phyloP scores from a whole-genome alignment of 768 basidiomycete species.

The Trametes maxima region DNA sequence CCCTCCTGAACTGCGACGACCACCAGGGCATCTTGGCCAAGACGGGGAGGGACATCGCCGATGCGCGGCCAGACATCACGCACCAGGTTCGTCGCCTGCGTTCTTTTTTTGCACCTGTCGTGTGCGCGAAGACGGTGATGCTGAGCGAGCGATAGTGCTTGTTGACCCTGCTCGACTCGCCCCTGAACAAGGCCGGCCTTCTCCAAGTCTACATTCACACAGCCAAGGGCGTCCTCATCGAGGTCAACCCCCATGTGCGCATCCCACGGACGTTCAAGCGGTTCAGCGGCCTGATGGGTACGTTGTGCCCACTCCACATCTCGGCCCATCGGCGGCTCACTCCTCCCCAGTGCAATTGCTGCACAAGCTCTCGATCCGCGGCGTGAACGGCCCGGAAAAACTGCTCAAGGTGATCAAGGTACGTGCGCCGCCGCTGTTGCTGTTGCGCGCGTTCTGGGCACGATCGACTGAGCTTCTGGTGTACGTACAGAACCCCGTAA shows the following conservation, averaged over 20 bases:
- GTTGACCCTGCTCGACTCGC: conserved; percentile 94
- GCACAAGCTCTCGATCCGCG: conserved; percentile 93
- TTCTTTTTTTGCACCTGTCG: background rate
- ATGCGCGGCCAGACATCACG: conserved; percentile 98
- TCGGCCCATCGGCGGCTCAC: background rate
- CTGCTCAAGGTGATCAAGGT: conserved; percentile 97
- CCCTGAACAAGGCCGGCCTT: conserved; percentile 94
- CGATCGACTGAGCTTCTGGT: background rate
- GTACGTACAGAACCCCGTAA: conserved; percentile 78
- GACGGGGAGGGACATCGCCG: conserved; percentile 96
- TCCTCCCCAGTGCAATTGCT: conserved; percentile 81
- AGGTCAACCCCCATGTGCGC: conserved; percentile 96
- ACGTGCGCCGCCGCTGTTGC: conserved; percentile 22
- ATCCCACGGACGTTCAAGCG: conserved; percentile 99
- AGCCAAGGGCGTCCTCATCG: conserved; percentile 92
- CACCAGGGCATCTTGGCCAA: conserved; percentile 99
- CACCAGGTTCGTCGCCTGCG: conserved; percentile 73
- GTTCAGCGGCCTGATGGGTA: conserved; percentile 98
- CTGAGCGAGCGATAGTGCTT: conserved; percentile 64
- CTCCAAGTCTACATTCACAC: conserved; percentile 99
- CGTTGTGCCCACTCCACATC: conserved; percentile 20
- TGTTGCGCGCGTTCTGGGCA: conserved; percentile 6
- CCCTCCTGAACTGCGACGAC: conserved; percentile 96
- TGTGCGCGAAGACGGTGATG: background rate
- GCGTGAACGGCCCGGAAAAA: conserved; percentile 96